Conservation (phyloP, 2,329 filamentous ascomycete genomes). For the Bipolaris bicolor region DNA sequence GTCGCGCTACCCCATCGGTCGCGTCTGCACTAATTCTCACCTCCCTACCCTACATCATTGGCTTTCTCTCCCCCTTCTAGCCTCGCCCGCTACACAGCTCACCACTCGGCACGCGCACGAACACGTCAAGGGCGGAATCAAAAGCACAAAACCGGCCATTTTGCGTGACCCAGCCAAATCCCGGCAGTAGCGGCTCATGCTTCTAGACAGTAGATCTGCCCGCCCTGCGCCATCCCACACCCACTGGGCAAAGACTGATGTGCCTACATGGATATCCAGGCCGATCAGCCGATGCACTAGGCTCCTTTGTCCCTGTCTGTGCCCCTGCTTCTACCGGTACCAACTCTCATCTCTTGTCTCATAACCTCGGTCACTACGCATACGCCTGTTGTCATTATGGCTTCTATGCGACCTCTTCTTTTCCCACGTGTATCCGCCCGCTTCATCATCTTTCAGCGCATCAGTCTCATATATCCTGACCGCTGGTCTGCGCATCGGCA, state of each 20-base stretch:
- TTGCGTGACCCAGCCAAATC: conserved; percentile 6
- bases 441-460: neutral
- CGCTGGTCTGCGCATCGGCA: neutral
- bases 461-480: neutral
- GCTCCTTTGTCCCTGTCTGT: conserved; percentile 2
- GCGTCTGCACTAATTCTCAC: neutral
- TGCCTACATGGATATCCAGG: conserved; percentile 4
- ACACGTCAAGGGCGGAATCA: neutral
- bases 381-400: neutral
- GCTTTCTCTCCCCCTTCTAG: neutral
- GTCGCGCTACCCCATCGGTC: conserved; percentile 9
- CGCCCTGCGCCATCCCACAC: conserved; percentile 20
- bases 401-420: neutral
- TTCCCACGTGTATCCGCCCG: neutral
- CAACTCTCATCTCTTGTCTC: neutral
- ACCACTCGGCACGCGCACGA: neutral
- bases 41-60: conserved; percentile 2
- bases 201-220: conserved; percentile 19
- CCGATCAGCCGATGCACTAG: conserved; percentile 14
- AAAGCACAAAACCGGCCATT: conserved; percentile 13
- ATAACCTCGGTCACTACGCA: neutral
- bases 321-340: neutral
- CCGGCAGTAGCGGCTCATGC: conserved; percentile 1
- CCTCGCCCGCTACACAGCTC: conserved; percentile 6
- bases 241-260: neutral